phyloP scores from a whole-genome alignment of 768 basidiomycete species.

The Termitomyces sp. region DNA sequence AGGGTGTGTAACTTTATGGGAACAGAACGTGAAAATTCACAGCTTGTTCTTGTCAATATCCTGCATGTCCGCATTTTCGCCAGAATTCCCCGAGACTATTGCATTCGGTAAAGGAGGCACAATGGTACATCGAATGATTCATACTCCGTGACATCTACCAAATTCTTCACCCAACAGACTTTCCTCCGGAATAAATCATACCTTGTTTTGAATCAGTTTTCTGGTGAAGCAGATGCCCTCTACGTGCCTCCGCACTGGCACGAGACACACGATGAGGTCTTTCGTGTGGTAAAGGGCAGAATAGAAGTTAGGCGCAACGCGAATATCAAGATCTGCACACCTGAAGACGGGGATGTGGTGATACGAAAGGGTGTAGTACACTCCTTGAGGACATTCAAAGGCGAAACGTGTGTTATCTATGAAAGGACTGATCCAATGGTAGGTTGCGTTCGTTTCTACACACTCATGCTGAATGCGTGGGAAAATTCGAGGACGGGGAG shows the following conservation, averaged over 20 bases:
- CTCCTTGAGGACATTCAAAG: slow-evolving; percentile 18
- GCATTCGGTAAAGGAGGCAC: slow-evolving; percentile 10
- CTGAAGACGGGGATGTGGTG: slow-evolving; percentile 25
- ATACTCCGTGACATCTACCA: not conserved
- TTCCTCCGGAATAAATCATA: slow-evolving; percentile 26
- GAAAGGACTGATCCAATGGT: slow-evolving; percentile 29
- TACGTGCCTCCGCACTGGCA: slow-evolving; percentile 29
- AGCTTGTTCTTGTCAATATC: not conserved
- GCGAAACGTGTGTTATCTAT: slow-evolving; percentile 22
- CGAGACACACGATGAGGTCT: slow-evolving; percentile 26
- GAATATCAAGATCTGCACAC: slow-evolving; percentile 16
- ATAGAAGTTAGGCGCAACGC: slow-evolving; percentile 22
- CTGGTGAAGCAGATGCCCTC: slow-evolving; percentile 19
- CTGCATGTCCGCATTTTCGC: not conserved
- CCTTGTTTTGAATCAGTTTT: slow-evolving; percentile 17
- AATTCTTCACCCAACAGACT: slow-evolving; percentile 13
- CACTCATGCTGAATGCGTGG: not conserved
- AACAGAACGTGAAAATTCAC: not conserved
- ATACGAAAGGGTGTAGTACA: slow-evolving; percentile 24
- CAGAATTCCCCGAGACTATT: slow-evolving; percentile 7
- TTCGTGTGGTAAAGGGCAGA: slow-evolving; percentile 23
- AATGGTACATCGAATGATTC: slow-evolving; percentile 9
- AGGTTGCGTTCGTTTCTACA: not conserved
- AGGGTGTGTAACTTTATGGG: not conserved
- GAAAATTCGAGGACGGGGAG: slow-evolving; percentile 19